A percentile compares a stretch with the other conserved stretches of the same genome.
Conservation (phyloP, 345 rosid genomes). For the Linum trigynum region DNA sequence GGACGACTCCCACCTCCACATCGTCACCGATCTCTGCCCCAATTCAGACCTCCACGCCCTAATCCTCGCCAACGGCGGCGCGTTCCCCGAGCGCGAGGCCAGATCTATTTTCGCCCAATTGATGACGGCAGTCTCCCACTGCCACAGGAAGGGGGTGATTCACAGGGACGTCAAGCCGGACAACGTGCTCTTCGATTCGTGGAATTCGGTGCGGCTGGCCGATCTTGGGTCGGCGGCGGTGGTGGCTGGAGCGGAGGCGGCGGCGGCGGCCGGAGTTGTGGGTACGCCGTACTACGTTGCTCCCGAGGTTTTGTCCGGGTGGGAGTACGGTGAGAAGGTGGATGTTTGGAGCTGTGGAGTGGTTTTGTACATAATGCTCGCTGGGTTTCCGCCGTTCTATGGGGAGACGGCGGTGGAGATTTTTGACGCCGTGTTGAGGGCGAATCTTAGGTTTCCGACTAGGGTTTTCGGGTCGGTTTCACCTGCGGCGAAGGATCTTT, state of each 20-base stretch:
- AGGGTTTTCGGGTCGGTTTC: conserved; percentile 41
- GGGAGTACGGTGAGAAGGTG: conserved; percentile 59
- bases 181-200: conserved; percentile 45
- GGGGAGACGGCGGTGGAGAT: conserved; percentile 64
- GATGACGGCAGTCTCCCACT: conserved; percentile 52
- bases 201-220: conserved; percentile 34
- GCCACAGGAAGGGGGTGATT: conserved; percentile 52
- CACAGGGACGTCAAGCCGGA: conserved; percentile 82
- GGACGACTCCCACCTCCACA: conserved; percentile 39
- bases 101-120: conserved; percentile 35
- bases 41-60: conserved; percentile 43
- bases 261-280: conserved; percentile 39
- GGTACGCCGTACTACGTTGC: conserved; percentile 88
- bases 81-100: conserved; percentile 36
- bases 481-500: conserved; percentile 45
- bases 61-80: conserved; percentile 21
- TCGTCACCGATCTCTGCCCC: conserved; percentile 57
- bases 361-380: conserved; percentile 57
- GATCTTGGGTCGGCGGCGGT: conserved; percentile 69
- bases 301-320: conserved; percentile 69
- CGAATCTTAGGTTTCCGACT: conserved; percentile 58
- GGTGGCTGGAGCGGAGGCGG: conserved; percentile 13
- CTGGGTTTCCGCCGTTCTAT: conserved; percentile 65
- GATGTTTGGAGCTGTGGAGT: conserved; percentile 89
- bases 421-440: conserved; percentile 56